Conservation (phyloP, 2,329 filamentous ascomycete species). For the Colletotrichum noveboracense region DNA sequence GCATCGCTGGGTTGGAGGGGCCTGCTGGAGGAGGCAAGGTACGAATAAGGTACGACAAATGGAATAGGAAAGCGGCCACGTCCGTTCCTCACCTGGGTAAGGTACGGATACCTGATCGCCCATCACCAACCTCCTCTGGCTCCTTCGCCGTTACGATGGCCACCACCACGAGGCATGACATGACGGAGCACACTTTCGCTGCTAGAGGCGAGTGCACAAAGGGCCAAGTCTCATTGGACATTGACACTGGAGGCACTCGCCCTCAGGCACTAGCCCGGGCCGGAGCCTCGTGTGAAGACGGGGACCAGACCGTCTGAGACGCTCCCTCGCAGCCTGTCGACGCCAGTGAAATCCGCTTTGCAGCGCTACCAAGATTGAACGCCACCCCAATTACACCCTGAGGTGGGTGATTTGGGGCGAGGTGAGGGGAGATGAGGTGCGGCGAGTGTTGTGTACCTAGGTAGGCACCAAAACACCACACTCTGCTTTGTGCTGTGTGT, state of each 20-base stretch:
- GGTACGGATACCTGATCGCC: neutral
- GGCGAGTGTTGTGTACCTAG: neutral
- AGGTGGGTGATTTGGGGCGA: neutral
- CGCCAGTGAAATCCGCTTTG: neutral
- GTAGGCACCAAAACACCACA: neutral
- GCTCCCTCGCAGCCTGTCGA: conserved; percentile 6
- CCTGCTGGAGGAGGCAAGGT: neutral
- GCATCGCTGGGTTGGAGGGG: neutral
- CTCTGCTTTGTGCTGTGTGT: neutral
- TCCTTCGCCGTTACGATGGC: neutral
- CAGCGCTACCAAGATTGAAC: neutral
- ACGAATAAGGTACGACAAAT: neutral
- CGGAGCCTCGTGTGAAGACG: conserved; percentile 7
- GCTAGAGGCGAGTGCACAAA: neutral
- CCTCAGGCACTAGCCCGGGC: neutral
- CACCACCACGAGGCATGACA: conserved; percentile 8
- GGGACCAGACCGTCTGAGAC: neutral
- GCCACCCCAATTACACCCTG: conserved; percentile 1
- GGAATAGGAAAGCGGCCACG: neutral
- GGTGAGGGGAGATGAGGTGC: neutral
- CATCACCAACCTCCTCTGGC: neutral
- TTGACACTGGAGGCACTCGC: neutral
- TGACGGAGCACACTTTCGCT: neutral
- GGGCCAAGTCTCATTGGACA: neutral
- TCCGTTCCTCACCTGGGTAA: neutral